Base-by-base conservation (phyloP, 2,329 filamentous ascomycete species). In the Fusarium protoensiforme region DNA sequence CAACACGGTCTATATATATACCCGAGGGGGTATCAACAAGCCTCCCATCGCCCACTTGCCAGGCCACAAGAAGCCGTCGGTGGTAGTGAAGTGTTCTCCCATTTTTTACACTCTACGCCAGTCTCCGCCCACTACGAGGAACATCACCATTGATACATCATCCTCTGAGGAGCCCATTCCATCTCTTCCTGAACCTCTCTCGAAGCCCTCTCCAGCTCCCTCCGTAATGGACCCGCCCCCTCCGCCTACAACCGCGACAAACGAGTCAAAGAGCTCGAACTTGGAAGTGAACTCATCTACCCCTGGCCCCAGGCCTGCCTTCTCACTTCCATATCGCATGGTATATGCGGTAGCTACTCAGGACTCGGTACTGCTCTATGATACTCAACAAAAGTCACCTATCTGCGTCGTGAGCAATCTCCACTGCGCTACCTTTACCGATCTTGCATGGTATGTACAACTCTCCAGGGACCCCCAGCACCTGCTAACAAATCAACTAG, bases 1-100 rank as follows among this genome's bases (percentile, higher is more conserved):
- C 77, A 99, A 99, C 80, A 99, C 96, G 0, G 97, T 99, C 24
- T 99, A 99, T 83, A 96, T 99, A 62, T 99, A 99, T 82, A 98
- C 96, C 0, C 89, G 96, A 77, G 96, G 95, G 33, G 96, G 96
- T 27, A 94, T 99, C 79, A 98, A 98, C 84, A 98, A 97, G 81
- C 95, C 96, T 2, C 96, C 96, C 3, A 93, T 98, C 65, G 95
- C 96, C 8, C 96, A 98, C 83, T 88, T 99, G 8, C 96, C 96
- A 0, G 96, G 96, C 2, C 96, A 98, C 83, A 99, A 98, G 86
- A 99, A 99, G 82, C 96, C 96, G 0, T 98, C 96, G 0, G 94
- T 99, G 13, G 96, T 95, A 2, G 94, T 99, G 68, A 94, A 94
- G 79, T 99, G 96, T 81, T 99, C 96, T 16, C 96, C 96, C 0